A percentile compares a stretch with the other conserved stretches of the same genome.
phyloP scores from a whole-genome alignment of 805 yeast genomes.

The Candida namnaoensis region DNA sequence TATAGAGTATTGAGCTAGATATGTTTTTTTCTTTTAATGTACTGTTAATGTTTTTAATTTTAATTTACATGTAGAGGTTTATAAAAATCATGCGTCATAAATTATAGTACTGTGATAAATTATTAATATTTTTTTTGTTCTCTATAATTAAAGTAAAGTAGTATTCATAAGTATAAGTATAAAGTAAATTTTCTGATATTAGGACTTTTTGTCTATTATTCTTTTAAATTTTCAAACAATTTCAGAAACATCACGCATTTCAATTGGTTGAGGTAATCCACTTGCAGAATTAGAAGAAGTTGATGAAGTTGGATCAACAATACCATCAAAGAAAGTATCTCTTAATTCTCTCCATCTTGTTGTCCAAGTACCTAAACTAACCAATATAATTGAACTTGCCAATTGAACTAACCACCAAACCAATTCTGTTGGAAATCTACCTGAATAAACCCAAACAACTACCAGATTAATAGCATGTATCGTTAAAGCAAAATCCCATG shows the following conservation, averaged over 20 bases:
- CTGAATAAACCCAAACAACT: constrained; percentile 58
- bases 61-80: too few species aligned
- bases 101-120: too few species aligned
- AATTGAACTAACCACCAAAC: constrained; percentile 84
- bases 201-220: too few species aligned
- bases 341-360: constrained; percentile 88
- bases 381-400: constrained; percentile 57
- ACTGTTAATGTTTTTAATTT: too few species aligned
- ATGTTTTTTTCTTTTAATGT: too few species aligned
- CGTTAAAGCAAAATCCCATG: constrained; percentile 96
- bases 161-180: too few species aligned
- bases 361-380: constrained; percentile 79
- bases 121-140: too few species aligned
- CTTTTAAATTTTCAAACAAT: neutral
- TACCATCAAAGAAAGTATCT: constrained; percentile 82
- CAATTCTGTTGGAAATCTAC: constrained; percentile 58
- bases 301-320: constrained; percentile 39
- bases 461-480: constrained; percentile 73
- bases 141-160: too few species aligned
- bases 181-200: too few species aligned
- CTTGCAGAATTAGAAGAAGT: neutral
- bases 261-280: neutral
- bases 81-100: too few species aligned
- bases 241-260: neutral
- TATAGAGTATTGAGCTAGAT: too few species aligned